Evolutionary conservation across 2,329 filamentous ascomycete species (phyloP).

Genomic region (Amylocarpus encephaloides): DNA sequence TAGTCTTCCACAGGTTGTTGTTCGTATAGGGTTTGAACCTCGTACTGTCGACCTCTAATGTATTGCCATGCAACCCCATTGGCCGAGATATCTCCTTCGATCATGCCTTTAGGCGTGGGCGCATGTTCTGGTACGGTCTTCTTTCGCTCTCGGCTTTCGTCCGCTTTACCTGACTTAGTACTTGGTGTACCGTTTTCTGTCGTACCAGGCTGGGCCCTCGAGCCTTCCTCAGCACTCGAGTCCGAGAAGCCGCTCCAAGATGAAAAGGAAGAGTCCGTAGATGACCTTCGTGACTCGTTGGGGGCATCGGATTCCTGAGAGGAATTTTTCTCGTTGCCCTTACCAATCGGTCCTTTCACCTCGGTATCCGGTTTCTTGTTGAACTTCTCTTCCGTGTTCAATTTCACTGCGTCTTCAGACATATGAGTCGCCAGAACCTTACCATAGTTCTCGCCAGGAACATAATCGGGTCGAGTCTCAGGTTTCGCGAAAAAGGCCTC

Average conservation of each 20-base stretch:
- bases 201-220: no score
- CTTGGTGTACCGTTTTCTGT: no score
- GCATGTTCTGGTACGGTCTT: not conserved
- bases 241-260: slow-evolving; percentile 23
- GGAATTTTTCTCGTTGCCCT: not conserved
- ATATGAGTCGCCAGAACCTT: slow-evolving; percentile 22
- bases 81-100: slow-evolving; percentile 11
- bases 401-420: slow-evolving; percentile 2
- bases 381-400: not conserved
- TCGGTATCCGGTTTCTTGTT: not conserved
- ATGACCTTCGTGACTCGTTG: slow-evolving; percentile 9
- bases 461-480: slow-evolving; percentile 24
- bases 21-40: slow-evolving; percentile 73
- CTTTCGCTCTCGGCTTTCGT: no score
- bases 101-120: not conserved
- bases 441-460: slow-evolving; percentile 25
- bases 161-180: no score
- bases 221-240: not conserved
- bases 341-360: not conserved
- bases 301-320: not conserved
- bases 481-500: slow-evolving; percentile 60
- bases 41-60: slow-evolving; percentile 82
- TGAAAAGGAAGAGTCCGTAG: slow-evolving; percentile 15
- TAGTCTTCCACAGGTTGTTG: slow-evolving; percentile 71
- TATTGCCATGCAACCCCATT: slow-evolving; percentile 35